These are phyloP conservation scores for Stachybotrys elegans DNA, from an alignment of 2,329 filamentous ascomycete genomes.

Conservation along the genomic window DNA sequence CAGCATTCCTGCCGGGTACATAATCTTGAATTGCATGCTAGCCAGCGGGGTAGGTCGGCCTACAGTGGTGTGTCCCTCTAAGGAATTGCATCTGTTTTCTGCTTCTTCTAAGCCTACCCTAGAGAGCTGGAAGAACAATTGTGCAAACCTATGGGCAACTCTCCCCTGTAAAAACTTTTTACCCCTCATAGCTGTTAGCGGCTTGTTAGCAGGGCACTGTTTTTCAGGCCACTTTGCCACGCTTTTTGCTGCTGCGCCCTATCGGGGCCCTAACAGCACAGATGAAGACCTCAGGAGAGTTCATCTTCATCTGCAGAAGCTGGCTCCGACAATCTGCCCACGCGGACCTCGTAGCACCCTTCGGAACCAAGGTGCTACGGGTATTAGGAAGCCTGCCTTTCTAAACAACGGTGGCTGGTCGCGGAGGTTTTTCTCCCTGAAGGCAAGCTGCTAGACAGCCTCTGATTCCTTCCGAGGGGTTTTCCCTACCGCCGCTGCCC, in stretches of 20 bases:
- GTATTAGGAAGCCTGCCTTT: too few species aligned
- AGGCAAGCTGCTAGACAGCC: not conserved
- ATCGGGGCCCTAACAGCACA: conserved; percentile 1
- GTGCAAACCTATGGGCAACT: too few species aligned
- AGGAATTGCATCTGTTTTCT: too few species aligned
- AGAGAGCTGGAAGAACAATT: too few species aligned
- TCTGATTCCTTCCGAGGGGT: not conserved
- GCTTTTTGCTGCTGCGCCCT: not conserved
- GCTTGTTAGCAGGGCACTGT: not conserved
- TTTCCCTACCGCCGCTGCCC: not conserved
- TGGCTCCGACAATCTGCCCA: not conserved
- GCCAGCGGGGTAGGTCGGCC: too few species aligned
- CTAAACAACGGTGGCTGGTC: not conserved
- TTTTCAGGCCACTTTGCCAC: not conserved
- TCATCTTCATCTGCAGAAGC: not conserved
- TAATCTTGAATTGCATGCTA: too few species aligned
- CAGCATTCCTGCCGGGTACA: too few species aligned
- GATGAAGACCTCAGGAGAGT: conserved; percentile 1
- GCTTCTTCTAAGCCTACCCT: too few species aligned
- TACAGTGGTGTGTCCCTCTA: too few species aligned
- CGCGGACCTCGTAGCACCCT: not conserved
- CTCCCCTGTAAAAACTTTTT: not conserved
- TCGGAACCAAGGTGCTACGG: not conserved
- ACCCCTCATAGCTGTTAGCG: not conserved
- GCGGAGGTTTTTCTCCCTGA: not conserved